A percentile compares a stretch with the other conserved stretches of the same genome.
Conservation (phyloP, 768 basidiomycete genomes). For the Cystobasidium onofrii region DNA sequence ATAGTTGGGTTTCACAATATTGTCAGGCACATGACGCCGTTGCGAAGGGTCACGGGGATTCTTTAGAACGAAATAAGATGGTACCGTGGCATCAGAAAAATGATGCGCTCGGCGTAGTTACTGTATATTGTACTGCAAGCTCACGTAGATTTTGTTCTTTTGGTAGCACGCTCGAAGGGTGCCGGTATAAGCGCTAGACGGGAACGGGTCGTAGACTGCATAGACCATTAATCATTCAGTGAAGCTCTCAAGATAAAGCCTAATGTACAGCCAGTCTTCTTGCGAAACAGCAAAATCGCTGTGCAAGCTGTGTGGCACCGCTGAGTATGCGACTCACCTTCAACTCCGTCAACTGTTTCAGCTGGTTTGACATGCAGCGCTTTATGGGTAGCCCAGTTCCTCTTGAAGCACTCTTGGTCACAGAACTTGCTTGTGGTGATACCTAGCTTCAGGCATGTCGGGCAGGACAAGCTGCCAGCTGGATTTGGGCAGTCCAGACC, state of each 20-base stretch:
- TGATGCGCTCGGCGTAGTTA: not conserved
- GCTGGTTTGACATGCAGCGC: constrained; percentile 9
- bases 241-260: too few species aligned
- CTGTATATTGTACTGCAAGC: not conserved
- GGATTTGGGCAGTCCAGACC: constrained; percentile 19
- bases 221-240: too few species aligned
- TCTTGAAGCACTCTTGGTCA: constrained; percentile 91
- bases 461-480: constrained; percentile 22
- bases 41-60: constrained; percentile 73
- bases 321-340: constrained; percentile 24
- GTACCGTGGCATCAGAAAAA: too few species aligned
- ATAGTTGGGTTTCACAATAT: constrained; percentile 84
- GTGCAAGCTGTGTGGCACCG: not conserved
- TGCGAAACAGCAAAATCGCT: too few species aligned
- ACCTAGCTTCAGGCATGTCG: constrained; percentile 43
- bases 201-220: constrained; percentile 37
- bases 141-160: constrained; percentile 33
- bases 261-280: too few species aligned
- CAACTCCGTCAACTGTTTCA: not conserved
- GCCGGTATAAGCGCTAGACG: constrained; percentile 43
- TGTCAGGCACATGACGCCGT: constrained; percentile 60
- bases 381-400: constrained; percentile 55
- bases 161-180: constrained; percentile 44
- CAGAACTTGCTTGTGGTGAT: constrained; percentile 59
- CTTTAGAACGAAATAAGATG: constrained; percentile 52